phyloP scores from a whole-genome alignment of 305 asterid species.

The Plantago lanceolata region DNA sequence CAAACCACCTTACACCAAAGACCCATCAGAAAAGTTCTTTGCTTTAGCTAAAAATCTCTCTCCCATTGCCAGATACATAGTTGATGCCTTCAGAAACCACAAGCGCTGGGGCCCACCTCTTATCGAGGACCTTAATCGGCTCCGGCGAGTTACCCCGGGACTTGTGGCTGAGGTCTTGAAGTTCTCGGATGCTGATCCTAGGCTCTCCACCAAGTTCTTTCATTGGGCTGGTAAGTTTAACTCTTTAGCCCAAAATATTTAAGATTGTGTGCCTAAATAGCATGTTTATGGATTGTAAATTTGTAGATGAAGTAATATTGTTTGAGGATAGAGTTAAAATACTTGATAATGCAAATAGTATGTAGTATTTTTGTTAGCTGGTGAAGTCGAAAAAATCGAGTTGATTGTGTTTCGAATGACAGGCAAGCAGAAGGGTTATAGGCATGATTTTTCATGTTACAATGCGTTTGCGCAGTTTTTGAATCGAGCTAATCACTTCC shows the following conservation, averaged over 20 bases:
- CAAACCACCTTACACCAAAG: slow-evolving; percentile 28
- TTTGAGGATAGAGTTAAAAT: neutral
- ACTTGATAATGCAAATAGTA: neutral
- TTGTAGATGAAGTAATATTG: neutral
- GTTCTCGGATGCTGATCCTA: slow-evolving; percentile 67
- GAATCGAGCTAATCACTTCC: slow-evolving; percentile 69
- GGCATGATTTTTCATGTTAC: slow-evolving; percentile 90
- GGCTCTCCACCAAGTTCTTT: slow-evolving; percentile 72
- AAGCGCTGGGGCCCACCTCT: slow-evolving; percentile 65
- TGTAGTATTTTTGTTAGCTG: neutral
- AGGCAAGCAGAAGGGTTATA: slow-evolving; percentile 94
- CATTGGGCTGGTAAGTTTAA: slow-evolving; percentile 78
- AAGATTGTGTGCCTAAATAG: neutral
- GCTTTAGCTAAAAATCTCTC: slow-evolving; percentile 57
- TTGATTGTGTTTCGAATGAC: slow-evolving; percentile 24
- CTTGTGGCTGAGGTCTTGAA: slow-evolving; percentile 80
- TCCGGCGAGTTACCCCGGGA: slow-evolving; percentile 83
- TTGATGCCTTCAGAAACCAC: slow-evolving; percentile 72
- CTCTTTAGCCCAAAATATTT: neutral
- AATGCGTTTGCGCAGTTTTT: slow-evolving; percentile 80
- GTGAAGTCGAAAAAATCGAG: neutral
- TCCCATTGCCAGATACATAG: slow-evolving; percentile 75
- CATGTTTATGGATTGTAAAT: neutral
- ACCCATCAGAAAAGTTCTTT: slow-evolving; percentile 71
- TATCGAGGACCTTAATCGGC: slow-evolving; percentile 62